These are phyloP conservation scores for Russula foetens DNA, from an alignment of 768 basidiomycete genomes.

Conservation along the genomic window DNA sequence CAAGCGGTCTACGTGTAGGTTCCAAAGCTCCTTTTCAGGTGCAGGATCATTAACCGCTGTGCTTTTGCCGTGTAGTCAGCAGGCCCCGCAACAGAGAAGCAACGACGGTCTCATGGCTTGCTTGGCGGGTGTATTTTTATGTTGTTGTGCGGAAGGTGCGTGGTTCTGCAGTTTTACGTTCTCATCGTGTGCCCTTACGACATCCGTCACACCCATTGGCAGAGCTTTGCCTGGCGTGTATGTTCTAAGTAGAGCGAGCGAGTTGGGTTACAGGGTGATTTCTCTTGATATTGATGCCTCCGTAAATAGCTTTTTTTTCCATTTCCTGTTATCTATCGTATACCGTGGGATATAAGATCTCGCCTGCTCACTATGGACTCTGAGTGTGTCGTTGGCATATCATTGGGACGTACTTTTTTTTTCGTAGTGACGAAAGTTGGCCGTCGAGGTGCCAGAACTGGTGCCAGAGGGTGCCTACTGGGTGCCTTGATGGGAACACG, in stretches of 20 bases:
- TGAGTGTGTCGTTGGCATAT: background rate
- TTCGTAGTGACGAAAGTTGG: background rate
- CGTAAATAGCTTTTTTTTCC: slow-evolving; percentile 1
- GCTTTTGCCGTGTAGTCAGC: slow-evolving; percentile 33
- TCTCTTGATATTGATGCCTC: background rate
- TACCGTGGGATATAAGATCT: background rate
- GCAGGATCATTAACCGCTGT: slow-evolving; percentile 18
- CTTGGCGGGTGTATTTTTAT: slow-evolving; percentile 52
- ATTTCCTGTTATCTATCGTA: background rate
- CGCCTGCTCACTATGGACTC: background rate
- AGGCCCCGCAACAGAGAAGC: slow-evolving; percentile 38
- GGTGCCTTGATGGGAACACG: slow-evolving; percentile 1
- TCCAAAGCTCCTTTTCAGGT: background rate
- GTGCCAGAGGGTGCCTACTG: too few species aligned
- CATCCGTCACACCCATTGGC: slow-evolving; percentile 17
- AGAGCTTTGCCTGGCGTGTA: slow-evolving; percentile 71
- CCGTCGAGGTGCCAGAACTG: background rate
- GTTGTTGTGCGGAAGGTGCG: slow-evolving; percentile 71
- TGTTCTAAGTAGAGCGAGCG: slow-evolving; percentile 37
- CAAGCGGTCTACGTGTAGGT: slow-evolving; percentile 78
- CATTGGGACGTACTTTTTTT: background rate
- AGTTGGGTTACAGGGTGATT: background rate
- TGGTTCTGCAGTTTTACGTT: slow-evolving; percentile 10
- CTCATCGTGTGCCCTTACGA: background rate
- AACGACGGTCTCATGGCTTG: slow-evolving; percentile 53